Base-by-base conservation (phyloP, 2,329 filamentous ascomycete genomes). In the Teratosphaeria nubilosa region DNA sequence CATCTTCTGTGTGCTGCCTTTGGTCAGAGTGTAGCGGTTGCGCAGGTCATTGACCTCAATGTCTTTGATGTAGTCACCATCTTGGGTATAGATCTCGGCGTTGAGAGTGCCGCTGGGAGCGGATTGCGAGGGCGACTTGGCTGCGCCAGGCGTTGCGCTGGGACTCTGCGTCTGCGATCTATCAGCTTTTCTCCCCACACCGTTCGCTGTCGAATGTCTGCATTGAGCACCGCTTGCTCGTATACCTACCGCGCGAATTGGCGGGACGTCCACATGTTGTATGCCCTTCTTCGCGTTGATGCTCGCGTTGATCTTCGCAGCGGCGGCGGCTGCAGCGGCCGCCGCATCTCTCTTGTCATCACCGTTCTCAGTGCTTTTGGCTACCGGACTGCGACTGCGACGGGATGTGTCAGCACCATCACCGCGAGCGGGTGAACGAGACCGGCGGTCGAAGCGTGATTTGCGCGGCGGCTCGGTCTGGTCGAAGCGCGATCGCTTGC, bases 21-120 rank as follows among this genome's bases (percentile, higher is more conserved):
- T 97, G 64, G 92, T 99, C 78, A 99, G 82, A 74, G 91, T 87
- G 75, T 99, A 99, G 68, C 92, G 89, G 74, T 97, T 99, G 64
- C 92, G 87, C 70, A 97, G 78, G 75, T 97, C 92, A 75, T 99
- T 99, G 79, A 99, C 90, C 79, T 97, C 94, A 70, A 99, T 96
- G 71, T 99, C 94, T 75, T 95, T 94, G 77, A 99, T 97, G 74
- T 89, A 97, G 76, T 99, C 94, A 68, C 94, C 94, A 72, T 97
- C 94, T 62, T 91, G 88, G 67, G 95, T 88, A 72, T 97, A 97
- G 73, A 96, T 88, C 69, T 95, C 90, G 68, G 87, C 85, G 68
- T 92, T 90, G 73, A 95, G 81, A 61, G 84, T 84, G 48, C 79
- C 79, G 22, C 76, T 74, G 32, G 73, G 69, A 22, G 73, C 72